Base-by-base conservation (phyloP, 345 rosid species). In the Brassica cretica region DNA sequence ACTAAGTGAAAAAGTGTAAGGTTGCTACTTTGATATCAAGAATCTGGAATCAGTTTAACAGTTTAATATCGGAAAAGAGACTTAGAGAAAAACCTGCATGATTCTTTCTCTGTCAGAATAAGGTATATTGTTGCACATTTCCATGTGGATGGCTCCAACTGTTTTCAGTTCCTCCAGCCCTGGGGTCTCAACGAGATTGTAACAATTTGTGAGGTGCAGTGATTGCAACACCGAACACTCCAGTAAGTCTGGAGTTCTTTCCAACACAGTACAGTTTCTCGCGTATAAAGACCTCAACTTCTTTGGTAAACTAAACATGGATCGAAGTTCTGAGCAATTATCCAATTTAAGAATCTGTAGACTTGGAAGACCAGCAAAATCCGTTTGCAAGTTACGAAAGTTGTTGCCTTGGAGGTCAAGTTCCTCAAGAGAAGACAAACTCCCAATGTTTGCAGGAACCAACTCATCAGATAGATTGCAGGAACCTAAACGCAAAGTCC, bases 251-350 rank as follows among this genome's bases (percentile, higher is more conserved):
- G 70, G 75, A 62, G 80, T 73, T 63, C 61, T 63, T 63, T 73
- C 69, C 69, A 73, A 32, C 44, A 10, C 30, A 68, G 2, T 5
- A 11, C 76, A 73, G 49, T 46, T 73, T 3, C 29, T 63, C 1
- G 76, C 80, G 65, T 25, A 12, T 0, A 77, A 70, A 0, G 75
- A 70, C 62, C 51, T 68, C 71, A 63, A 35, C 0, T 0, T 77
- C 65, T 55, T 53, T 2, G 75, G 80, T 8, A 77, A 51, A 77
- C 75, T 70, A 16, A 6, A 2, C 33, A 77, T 77, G 75, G 75
- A 62, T 15, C 5, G 44, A 63, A 77, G 80, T 19, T 35, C 6
- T 70, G 24, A 77, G 80, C 80, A 77, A 62, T n/a, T 0, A 4
- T 70, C 80, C 70, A 77, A 0, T 0, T 2, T 77, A 12, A 77